Base-by-base conservation (phyloP, 176 grass and related monocot genomes). In the Oryza glaberrima region DNA sequence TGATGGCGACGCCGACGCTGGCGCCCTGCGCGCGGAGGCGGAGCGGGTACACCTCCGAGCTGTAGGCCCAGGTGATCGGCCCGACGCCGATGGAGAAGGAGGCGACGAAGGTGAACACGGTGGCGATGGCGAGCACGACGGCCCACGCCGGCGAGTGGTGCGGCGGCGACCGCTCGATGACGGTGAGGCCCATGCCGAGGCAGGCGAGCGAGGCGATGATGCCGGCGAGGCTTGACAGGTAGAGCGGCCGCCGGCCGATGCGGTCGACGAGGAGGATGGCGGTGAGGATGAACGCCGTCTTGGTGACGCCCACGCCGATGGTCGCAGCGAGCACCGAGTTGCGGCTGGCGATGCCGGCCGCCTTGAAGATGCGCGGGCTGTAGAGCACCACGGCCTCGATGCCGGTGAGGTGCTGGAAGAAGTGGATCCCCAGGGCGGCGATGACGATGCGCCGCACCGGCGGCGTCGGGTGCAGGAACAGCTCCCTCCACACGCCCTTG, bases 361-460 rank as follows among this genome's bases (percentile, higher is more conserved):
- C 88, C 76, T 89, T 83, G 45, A 92, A 89, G 70, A 92, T 92
- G 20, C 81, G 81, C 0, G 91, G 91, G 75, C 87, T 92, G 84
- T 92, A 92, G 1, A 89, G 84, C 35, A 92, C 70, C n/a, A 89
- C 81, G 19, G 91, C 91, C 51, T 92, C 91, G 69, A 92, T 92
- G 0, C 87, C 87, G 0, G 87, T 87, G 0, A 76, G 70, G 23
- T 92, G 90, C 16, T 93, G 69, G 73, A 93, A 93, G 80, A 90
- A 84, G 65, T 90, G 91, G 6, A 93, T 28, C 0, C 88, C 91
- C 14, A 84, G 9, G 15, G 84, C 84, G 0, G 87, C 73, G 2
- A 81, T 7, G 6, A 93, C 60, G 17, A 93, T 76, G 5, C 83
- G 83, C 6, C 81, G 49, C 3, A 93, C 70, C 9, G 88, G 19